Base-by-base conservation (phyloP, 2,329 filamentous ascomycete genomes). In the Botrytis sinoallii region DNA sequence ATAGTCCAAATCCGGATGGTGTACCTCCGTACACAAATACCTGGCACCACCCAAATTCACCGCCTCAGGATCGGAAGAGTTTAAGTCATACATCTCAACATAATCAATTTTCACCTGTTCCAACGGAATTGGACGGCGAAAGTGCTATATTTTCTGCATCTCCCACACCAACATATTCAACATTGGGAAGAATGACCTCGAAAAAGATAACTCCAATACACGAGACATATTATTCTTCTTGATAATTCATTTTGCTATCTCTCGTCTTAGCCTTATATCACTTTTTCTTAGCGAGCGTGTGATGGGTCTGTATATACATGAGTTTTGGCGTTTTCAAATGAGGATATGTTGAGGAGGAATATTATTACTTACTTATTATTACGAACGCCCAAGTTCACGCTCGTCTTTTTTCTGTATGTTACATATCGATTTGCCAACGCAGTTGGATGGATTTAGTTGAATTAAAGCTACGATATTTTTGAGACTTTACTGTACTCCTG, bases 181-280 rank as follows among this genome's bases (percentile, higher is more conserved):
- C 75, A n/a, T 38, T 72, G 10, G 73, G 72, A 35, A 60, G 74
- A 46, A 55, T 69, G 52, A 57, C 71, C 22, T 68, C 63, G 38
- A 76, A 72, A 64, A 78, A 73, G 55, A 73, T 64, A 18, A 74
- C 76, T 25, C 73, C 73, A 12, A 57, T 44, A 61, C 75, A 78
- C 52, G 76, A 78, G 68, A 78, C 75, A 1, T 76, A 74, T 57
- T 78, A 77, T 70, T 77, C 76, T 18, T 67, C 76, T 48, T 78
- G 60, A 42, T 7, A 8, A n/a, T 16, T 35, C 7, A 4, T 18
- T 60, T 60, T 44, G 7, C 48, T 67, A n/a, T 22, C 46, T 52
- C 38, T 20, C 20, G 35, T 46, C 44, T 25, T 8, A 67, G 20
- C 22, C 6, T 55, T 61, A 32, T 29, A n/a, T 63, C 59, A 25